These are phyloP conservation scores for Schizosaccharomyces versatilis DNA, from an alignment of 1,139 yeast species.

Conservation along the genomic window DNA sequence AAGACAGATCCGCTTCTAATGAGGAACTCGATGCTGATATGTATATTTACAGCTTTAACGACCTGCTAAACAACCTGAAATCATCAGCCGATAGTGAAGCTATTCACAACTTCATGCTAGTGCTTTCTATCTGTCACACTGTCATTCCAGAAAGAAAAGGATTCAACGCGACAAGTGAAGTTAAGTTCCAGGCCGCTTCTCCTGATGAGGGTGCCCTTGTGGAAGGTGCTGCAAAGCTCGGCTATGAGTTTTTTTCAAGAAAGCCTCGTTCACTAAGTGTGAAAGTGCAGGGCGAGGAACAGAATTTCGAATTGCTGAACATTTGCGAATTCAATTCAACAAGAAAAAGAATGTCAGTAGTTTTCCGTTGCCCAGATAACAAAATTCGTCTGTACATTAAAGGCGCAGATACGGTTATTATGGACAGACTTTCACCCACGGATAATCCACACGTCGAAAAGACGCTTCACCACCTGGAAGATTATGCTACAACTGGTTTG, in stretches of 20 bases:
- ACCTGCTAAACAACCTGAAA: slow-evolving; percentile 32
- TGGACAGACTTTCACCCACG: slow-evolving; percentile 56
- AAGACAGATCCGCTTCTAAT: slow-evolving; percentile 30
- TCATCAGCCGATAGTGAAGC: slow-evolving; percentile 29
- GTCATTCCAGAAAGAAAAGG: slow-evolving; percentile 63
- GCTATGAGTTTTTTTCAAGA: slow-evolving; percentile 65
- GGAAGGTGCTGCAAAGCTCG: slow-evolving; percentile 80
- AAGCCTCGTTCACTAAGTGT: slow-evolving; percentile 66
- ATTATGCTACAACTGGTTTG: slow-evolving; percentile 88
- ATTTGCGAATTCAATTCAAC: slow-evolving; percentile 94
- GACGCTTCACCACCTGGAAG: slow-evolving; percentile 75
- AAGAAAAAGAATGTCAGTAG: slow-evolving; percentile 91
- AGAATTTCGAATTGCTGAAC: slow-evolving; percentile 57
- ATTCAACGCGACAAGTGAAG: slow-evolving; percentile 17
- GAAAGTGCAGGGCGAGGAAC: slow-evolving; percentile 27
- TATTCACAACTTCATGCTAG: slow-evolving; percentile 61
- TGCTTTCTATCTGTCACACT: slow-evolving; percentile 85
- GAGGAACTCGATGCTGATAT: slow-evolving; percentile 26
- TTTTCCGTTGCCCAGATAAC: slow-evolving; percentile 87
- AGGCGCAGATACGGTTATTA: slow-evolving; percentile 92
- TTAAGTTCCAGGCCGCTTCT: slow-evolving; percentile 93
- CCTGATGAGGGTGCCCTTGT: slow-evolving; percentile 98
- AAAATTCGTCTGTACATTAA: slow-evolving; percentile 71
- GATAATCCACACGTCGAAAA: slow-evolving; percentile 36
- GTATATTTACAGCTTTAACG: slow-evolving; percentile 57